Percentiles rank a stretch among this genome's conserved stretches.
Conservation (phyloP, 2,329 filamentous ascomycete genomes). For the Xylariales sp. region DNA sequence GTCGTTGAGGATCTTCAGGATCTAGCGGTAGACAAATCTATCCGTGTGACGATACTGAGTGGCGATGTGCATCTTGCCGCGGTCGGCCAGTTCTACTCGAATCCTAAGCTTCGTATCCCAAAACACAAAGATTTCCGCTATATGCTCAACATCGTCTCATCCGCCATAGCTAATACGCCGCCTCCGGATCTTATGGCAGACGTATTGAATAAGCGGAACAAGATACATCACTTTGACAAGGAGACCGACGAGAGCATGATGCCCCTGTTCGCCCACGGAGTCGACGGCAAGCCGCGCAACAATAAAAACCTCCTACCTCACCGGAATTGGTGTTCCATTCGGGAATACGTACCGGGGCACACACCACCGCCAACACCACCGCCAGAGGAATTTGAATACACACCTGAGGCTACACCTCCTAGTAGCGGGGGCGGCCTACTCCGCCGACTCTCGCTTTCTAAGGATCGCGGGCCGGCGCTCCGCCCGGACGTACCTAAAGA, state of each 20-base stretch:
- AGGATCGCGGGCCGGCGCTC: slow-evolving; percentile 52
- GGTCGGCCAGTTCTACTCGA: slow-evolving; percentile 94
- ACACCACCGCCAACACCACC: slow-evolving; percentile 79
- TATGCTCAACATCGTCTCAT: slow-evolving; percentile 95
- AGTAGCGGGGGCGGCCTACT: slow-evolving; percentile 56
- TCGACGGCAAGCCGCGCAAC: slow-evolving; percentile 89
- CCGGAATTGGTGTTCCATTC: slow-evolving; percentile 95
- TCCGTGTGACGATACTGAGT: slow-evolving; percentile 90
- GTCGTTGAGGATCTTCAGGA: slow-evolving; percentile 93
- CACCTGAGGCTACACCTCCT: slow-evolving; percentile 53
- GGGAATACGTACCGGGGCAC: slow-evolving; percentile 80
- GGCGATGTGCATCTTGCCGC: slow-evolving; percentile 95
- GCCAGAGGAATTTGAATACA: slow-evolving; percentile 57
- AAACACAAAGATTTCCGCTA: slow-evolving; percentile 96
- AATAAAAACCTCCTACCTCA: slow-evolving; percentile 90
- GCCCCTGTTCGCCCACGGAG: slow-evolving; percentile 87
- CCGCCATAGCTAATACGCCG: slow-evolving; percentile 92
- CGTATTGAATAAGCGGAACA: slow-evolving; percentile 93
- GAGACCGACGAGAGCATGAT: slow-evolving; percentile 97
- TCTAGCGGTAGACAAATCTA: slow-evolving; percentile 89
- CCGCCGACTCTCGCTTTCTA: slow-evolving; percentile 57
- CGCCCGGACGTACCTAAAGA: slow-evolving; percentile 54
- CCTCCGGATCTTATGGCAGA: slow-evolving; percentile 90
- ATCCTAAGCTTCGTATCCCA: slow-evolving; percentile 79
- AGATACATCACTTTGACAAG: slow-evolving; percentile 75